Base-by-base conservation (phyloP, 768 basidiomycete species). In the Phaeotremella fagi region DNA sequence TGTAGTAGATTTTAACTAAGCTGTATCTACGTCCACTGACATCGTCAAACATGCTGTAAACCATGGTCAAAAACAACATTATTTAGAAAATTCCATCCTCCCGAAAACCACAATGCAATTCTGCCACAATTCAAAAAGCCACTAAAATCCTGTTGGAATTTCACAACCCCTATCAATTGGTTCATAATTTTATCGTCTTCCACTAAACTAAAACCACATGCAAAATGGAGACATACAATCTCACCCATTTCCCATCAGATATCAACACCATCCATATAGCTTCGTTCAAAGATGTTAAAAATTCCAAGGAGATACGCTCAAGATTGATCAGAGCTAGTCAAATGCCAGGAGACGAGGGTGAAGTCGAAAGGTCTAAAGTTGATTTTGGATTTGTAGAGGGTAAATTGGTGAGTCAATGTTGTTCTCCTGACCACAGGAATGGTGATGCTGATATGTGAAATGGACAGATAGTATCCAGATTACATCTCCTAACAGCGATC, bases 301-400 rank as follows among this genome's bases (percentile, higher is more conserved):
- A 92, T 64, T 79, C 85, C 0, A 76, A 78, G 0, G 75, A 74
- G 0, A 75, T 95, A 22, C 79, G 85, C 23, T 73, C 77, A 36
- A 80, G 87, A 1, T 84, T 98, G 44, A 79, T 92, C 45, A 75
- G 76, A 4, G 90, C 90, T 0, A 80, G 88, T 2, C 80, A 79
- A 9, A 75, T 82, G 37, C 71, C 77, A 16, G 86, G 85, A 0
- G 72, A 71, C 1, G 61, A 64, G 14, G 88, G 89, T 18, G 82
- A 87, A 24, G 64, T 60, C 14, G 86, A 88, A 63, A 81, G 88
- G 47, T 82, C 82, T 25, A 81, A 81, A n/a, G 81, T 95, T 61
- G 88, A 91, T 64, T 95, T 88, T 75, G 86, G 87, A 0, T 97
- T 97, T 74, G 78, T 98, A 66, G 86, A 97, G 70, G 89, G 88